These are phyloP conservation scores for Hortaea werneckii DNA, from an alignment of 2,329 filamentous ascomycete genomes.

Conservation along the genomic window DNA sequence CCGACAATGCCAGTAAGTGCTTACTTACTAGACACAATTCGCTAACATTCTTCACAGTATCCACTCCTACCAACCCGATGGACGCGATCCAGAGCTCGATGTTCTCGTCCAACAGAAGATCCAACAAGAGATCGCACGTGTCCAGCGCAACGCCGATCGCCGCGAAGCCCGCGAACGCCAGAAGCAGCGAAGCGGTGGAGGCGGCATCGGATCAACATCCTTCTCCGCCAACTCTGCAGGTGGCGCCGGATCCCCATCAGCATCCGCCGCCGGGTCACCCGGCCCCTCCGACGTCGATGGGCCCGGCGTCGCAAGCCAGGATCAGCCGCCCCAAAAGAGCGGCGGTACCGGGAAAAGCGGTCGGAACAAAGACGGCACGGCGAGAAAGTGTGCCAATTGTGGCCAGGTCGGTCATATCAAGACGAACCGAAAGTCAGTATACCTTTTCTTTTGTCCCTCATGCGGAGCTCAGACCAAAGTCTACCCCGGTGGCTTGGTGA, in stretches of 20 bases:
- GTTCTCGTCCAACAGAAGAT: conserved; percentile 48
- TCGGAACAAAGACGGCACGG: conserved; percentile 53
- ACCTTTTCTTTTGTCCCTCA: conserved; percentile 14
- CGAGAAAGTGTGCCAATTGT: conserved; percentile 92
- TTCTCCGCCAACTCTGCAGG: conserved; percentile 11
- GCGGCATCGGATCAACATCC: conserved; percentile 16
- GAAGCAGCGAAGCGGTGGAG: conserved; percentile 46
- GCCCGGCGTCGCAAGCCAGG: conserved; percentile 8
- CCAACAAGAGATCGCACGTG: conserved; percentile 65
- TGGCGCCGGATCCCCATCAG: conserved; percentile 35
- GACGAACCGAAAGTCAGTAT: conserved; percentile 87
- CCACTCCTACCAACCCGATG: conserved; percentile 49
- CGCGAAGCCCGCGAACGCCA: conserved; percentile 83
- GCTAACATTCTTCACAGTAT: conserved; percentile 38
- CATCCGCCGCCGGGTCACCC: conserved; percentile 30
- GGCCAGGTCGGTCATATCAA: conserved; percentile 96
- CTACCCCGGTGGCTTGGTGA: not conserved
- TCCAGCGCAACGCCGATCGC: conserved; percentile 85
- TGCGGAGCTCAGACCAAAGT: not conserved
- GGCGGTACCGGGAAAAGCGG: conserved; percentile 23
- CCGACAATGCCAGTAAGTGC: not conserved
- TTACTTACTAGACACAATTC: not conserved
- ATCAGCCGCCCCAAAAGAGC: conserved; percentile 16
- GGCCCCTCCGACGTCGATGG: conserved; percentile 41
- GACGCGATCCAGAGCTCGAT: conserved; percentile 53